Conservation (phyloP, 345 rosid species). For the Alliaria petiolata region DNA sequence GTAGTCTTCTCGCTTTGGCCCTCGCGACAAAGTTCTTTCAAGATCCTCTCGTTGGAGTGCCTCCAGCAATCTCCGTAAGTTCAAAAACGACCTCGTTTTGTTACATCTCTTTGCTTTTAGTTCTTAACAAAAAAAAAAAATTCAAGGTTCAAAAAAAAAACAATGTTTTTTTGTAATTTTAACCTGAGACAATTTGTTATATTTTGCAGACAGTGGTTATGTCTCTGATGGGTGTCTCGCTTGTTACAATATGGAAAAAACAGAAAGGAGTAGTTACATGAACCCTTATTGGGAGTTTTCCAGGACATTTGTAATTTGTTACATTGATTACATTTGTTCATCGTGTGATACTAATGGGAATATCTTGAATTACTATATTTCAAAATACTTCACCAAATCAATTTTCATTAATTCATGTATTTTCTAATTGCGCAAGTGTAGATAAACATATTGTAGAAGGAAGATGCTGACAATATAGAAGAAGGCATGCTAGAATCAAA, state of each 20-base stretch:
- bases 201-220: slow-evolving; percentile 72
- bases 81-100: background rate
- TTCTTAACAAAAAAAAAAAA: no score
- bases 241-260: slow-evolving; percentile 72
- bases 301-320: background rate
- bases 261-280: slow-evolving; percentile 36
- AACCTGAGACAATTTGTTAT: background rate
- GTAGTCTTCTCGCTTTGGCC: slow-evolving; percentile 91
- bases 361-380: background rate
- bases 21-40: slow-evolving; percentile 84
- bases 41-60: slow-evolving; percentile 95
- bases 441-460: background rate
- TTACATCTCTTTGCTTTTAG: background rate
- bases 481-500: no score
- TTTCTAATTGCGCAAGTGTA: background rate
- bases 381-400: background rate
- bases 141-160: no score
- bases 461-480: no score
- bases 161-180: no score
- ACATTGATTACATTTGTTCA: background rate
- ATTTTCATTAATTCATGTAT: background rate
- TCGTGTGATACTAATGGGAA: background rate
- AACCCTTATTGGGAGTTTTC: background rate
- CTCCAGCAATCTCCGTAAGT: slow-evolving; percentile 92
- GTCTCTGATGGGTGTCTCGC: slow-evolving; percentile 87